Evolutionary conservation across 352 stramenopile species (phyloP), one percentile per base, ranked within the genome.

Genomic region (Globisporangium polare): DNA sequence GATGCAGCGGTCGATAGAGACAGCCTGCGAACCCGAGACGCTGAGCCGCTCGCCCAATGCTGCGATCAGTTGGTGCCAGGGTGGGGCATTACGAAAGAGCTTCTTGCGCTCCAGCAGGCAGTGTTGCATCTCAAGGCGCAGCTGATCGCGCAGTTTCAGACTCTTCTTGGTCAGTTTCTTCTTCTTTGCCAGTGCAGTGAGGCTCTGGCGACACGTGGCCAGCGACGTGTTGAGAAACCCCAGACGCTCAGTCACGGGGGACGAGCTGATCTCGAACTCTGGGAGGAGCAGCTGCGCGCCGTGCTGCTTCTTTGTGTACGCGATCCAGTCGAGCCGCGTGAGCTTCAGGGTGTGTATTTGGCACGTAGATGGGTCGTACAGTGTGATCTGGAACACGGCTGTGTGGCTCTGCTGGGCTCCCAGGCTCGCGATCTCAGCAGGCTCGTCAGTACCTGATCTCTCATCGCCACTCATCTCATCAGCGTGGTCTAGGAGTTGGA

Each of bases 1-100:
- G 43, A 88, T 68, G 43, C 75, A 83, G 7, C 74, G 74, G 15
- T 86, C 77, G 35, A 87, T 24, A 2, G 54, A 53, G 5, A 80
- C 24, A 2, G 27, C 24, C 37, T 43, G 20, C 22, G 46, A 10
- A 5, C 9, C 18, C 3, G 58, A 17, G 15, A 62, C 42, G 7
- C 10, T 62, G 5, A 83, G 64, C 0, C 75, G 68, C 5, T 75
- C 60, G n/a, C 76, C 80, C 2, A 88, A 51, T 3, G 54, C 68
- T n/a, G 69, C 58, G 1, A 86, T 52, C 35, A 83, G 58, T 0
- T 20, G 10, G 29, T 63, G 29, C 78, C 78, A 88, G n/a, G n/a
- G n/a, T 2, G 74, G 69, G 10, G 73, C 66, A 1, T 63, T 45
- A 17, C 55, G 50, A n/a, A 69, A 33, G 41, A 69, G 46, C 27